phyloP scores from a whole-genome alignment of 768 basidiomycete species.

The Lactifluus pinguis region DNA sequence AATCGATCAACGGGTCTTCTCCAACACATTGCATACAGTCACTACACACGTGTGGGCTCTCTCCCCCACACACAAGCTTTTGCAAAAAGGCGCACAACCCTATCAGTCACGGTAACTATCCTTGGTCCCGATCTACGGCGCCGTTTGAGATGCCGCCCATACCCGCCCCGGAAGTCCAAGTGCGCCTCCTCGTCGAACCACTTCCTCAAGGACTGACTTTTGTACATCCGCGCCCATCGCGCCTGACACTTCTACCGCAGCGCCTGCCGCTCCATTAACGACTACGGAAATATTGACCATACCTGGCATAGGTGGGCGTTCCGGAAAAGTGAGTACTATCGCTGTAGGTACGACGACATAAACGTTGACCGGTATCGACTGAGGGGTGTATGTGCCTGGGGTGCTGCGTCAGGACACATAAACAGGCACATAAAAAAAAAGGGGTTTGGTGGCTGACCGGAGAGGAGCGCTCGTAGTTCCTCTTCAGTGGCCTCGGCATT shows the following conservation, averaged over 20 bases:
- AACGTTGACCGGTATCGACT: constrained; percentile 66
- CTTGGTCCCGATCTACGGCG: neutral
- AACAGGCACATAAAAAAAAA: neutral
- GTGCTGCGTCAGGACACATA: neutral
- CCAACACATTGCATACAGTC: too few relatives aligned
- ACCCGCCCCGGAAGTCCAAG: constrained; percentile 62
- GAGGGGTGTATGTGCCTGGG: constrained; percentile 47
- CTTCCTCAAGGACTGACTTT: constrained; percentile 53
- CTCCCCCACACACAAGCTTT: neutral
- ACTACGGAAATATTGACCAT: constrained; percentile 55
- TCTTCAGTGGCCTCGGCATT: constrained; percentile 37
- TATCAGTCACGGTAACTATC: neutral
- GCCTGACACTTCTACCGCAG: constrained; percentile 48
- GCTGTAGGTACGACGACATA: constrained; percentile 40
- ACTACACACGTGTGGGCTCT: neutral
- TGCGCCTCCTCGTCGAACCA: constrained; percentile 61
- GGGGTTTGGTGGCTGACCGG: constrained; percentile 34
- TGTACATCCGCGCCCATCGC: constrained; percentile 41
- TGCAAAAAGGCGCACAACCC: neutral
- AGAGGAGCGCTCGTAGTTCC: constrained; percentile 55
- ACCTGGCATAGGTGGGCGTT: constrained; percentile 53
- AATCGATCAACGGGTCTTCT: too few relatives aligned
- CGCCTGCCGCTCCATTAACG: constrained; percentile 50
- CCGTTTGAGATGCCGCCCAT: constrained; percentile 30
- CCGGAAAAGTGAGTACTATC: constrained; percentile 57